Percentiles rank a stretch among this genome's conserved stretches.
Evolutionary conservation across 1,284 basidiomycete species (phyloP).

Genomic region (Puccinia novopanici): DNA sequence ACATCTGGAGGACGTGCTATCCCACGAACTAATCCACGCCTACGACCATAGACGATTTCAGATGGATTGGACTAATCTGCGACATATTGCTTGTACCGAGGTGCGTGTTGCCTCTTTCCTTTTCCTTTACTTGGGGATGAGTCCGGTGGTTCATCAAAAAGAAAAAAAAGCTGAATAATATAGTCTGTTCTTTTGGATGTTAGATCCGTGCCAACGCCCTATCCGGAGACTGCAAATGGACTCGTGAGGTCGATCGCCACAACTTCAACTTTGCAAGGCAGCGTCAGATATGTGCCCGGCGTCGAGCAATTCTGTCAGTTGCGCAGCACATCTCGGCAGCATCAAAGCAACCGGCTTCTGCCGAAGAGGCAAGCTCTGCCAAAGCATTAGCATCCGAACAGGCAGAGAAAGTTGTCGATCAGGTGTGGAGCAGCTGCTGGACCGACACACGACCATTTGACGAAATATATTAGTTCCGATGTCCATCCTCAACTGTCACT

Average conservation of each 20-base stretch:
- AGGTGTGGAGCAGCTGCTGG: constrained; percentile 51
- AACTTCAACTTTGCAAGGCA: constrained; percentile 42
- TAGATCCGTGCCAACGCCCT: constrained; percentile 50
- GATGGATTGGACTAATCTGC: constrained; percentile 44
- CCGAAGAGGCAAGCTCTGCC: constrained; percentile 5
- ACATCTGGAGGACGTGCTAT: constrained; percentile 42
- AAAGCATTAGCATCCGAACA: neutral
- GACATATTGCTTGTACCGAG: too few relatives aligned
- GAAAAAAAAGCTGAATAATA: too few relatives aligned
- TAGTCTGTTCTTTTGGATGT: neutral
- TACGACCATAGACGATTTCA: constrained; percentile 44
- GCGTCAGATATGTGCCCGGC: constrained; percentile 46
- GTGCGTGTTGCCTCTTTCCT: constrained; percentile 17
- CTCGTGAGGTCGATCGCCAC: constrained; percentile 46
- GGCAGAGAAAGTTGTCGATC: constrained; percentile 38
- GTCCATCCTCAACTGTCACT: neutral
- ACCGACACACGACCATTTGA: constrained; percentile 50
- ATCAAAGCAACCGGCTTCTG: neutral
- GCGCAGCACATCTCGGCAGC: constrained; percentile 19
- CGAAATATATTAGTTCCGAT: constrained; percentile 43
- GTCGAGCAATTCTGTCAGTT: constrained; percentile 39
- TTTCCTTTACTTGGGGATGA: neutral
- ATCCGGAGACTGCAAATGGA: constrained; percentile 49
- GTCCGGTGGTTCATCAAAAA: too few relatives aligned
- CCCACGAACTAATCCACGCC: constrained; percentile 50